Conservation (phyloP, 78 protist genomes). For the Kipferlia bialata region DNA sequence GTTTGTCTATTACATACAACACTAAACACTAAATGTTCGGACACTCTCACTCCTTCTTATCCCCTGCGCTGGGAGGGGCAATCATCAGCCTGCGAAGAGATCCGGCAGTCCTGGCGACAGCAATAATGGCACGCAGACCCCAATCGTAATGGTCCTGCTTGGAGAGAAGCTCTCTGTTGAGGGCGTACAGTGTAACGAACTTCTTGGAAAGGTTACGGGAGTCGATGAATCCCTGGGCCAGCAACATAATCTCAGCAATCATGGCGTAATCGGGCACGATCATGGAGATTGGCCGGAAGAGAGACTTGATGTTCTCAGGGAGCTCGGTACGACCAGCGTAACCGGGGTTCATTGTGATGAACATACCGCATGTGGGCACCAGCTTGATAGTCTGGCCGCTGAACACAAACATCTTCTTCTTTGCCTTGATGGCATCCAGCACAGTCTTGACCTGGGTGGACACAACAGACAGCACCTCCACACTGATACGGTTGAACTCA, state of each 20-base stretch:
- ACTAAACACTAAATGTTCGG: too few relatives aligned
- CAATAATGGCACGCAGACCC: conserved; percentile 79
- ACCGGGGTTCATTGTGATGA: conserved; percentile 69
- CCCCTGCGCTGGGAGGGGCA: too few relatives aligned
- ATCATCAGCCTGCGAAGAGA: too few relatives aligned
- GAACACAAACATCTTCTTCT: conserved; percentile 7
- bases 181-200: conserved; percentile 51
- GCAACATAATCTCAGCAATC: conserved; percentile 62
- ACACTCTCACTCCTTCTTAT: too few relatives aligned
- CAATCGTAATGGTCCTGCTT: conserved; percentile 73
- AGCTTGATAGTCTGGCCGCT: conserved; percentile 32
- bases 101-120: conserved; percentile 72
- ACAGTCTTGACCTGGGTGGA: conserved; percentile 60
- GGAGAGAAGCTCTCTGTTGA: conserved; percentile 60
- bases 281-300: conserved; percentile 71
- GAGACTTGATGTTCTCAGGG: conserved; percentile 75
- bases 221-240: conserved; percentile 55
- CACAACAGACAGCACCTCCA: conserved; percentile 75
- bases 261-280: conserved; percentile 63
- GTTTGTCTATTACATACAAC: too few relatives aligned
- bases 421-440: conserved; percentile 40
- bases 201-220: conserved; percentile 54
- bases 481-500: conserved; percentile 73
- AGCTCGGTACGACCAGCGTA: conserved; percentile 76
- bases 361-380: conserved; percentile 34